phyloP scores from a whole-genome alignment of 2,329 filamentous ascomycete genomes.

The Botrytis medusae region DNA sequence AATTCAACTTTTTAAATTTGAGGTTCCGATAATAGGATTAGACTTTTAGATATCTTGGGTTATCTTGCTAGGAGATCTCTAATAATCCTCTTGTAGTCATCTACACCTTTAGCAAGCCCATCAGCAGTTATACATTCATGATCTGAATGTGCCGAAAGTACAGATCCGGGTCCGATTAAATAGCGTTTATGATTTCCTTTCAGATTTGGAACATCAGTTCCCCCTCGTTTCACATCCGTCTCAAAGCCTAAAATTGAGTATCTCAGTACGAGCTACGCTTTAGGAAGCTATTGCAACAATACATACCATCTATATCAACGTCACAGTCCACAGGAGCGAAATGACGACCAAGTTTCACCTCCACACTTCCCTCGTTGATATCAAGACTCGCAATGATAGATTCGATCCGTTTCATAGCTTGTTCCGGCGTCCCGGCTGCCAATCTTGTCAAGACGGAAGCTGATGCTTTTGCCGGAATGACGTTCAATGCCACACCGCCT shows the following conservation, averaged over 20 bases:
- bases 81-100: conserved; percentile 63
- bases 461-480: conserved; percentile 62
- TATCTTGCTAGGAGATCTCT: neutral
- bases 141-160: conserved; percentile 81
- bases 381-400: neutral
- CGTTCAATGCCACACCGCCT: conserved; percentile 81
- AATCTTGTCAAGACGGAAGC: conserved; percentile 8
- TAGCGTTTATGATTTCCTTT: conserved; percentile 47
- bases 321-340: conserved; percentile 75
- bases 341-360: conserved; percentile 66
- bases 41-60: neutral
- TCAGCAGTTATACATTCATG: conserved; percentile 73
- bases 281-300: neutral
- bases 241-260: conserved; percentile 59
- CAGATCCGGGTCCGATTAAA: conserved; percentile 66
- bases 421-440: neutral
- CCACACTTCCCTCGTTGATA: conserved; percentile 41
- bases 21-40: neutral
- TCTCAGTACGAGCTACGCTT: neutral
- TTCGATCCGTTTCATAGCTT: conserved; percentile 4
- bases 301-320: conserved; percentile 57
- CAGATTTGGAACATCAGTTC: conserved; percentile 72
- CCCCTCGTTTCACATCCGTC: conserved; percentile 79
- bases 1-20: neutral
- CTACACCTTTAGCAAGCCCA: conserved; percentile 73